phyloP scores from a whole-genome alignment of 2,329 filamentous ascomycete genomes.

The Calonectria hongkongensis region DNA sequence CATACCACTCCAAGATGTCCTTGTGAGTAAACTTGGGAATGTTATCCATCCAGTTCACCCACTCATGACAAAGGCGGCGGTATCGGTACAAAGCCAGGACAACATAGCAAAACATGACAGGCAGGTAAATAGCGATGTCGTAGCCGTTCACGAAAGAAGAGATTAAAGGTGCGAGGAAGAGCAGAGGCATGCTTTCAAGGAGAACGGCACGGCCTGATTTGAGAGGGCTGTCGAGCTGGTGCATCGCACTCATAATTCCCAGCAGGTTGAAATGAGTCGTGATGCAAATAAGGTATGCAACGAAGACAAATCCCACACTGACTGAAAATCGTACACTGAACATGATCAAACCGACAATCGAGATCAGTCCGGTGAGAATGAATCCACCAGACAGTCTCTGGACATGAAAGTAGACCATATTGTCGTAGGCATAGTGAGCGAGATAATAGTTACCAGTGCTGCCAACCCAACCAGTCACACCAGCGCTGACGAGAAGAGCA shows the following conservation, averaged over 20 bases:
- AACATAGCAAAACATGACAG: conserved; percentile 44
- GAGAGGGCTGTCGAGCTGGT: conserved; percentile 41
- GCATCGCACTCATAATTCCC: conserved; percentile 48
- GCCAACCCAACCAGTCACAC: conserved; percentile 47
- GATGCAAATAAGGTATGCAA: conserved; percentile 43
- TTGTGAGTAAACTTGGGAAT: conserved; percentile 42
- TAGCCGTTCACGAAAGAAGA: conserved; percentile 45
- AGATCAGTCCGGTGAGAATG: conserved; percentile 35
- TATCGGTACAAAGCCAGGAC: conserved; percentile 36
- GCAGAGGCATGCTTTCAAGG: conserved; percentile 41
- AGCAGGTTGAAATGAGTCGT: conserved; percentile 47
- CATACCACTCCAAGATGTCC: conserved; percentile 45
- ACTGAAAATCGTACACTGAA: conserved; percentile 42
- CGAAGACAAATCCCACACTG: conserved; percentile 41
- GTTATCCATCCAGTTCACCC: conserved; percentile 46
- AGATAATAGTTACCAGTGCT: conserved; percentile 46
- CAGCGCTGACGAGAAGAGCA: conserved; percentile 44
- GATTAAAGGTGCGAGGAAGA: conserved; percentile 43
- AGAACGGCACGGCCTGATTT: conserved; percentile 40
- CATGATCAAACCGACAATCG: conserved; percentile 38
- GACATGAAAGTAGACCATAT: conserved; percentile 48
- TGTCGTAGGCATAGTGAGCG: conserved; percentile 48
- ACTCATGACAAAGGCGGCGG: conserved; percentile 43
- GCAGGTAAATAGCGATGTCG: conserved; percentile 44
- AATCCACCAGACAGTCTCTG: conserved; percentile 46